These are phyloP conservation scores for Umbelopsis isabellina DNA, from an alignment of 192 early-diverging fungal genomes.

Conservation along the genomic window DNA sequence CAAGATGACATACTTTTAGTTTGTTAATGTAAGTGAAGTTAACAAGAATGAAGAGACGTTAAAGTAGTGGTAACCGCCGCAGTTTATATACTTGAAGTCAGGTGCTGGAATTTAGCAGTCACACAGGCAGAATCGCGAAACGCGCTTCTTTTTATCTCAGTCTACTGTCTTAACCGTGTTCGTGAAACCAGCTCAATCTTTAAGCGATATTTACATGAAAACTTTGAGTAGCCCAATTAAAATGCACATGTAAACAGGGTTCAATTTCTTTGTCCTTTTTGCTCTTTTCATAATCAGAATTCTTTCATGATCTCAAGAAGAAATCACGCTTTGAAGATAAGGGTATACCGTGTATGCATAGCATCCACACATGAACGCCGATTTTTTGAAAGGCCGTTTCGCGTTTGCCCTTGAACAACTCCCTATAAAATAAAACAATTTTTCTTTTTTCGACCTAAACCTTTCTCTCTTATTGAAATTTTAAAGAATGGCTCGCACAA, in stretches of 20 bases:
- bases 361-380: too few relatives aligned
- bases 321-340: background rate
- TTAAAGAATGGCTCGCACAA: slow-evolving; percentile 59
- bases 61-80: background rate
- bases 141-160: background rate
- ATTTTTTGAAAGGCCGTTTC: background rate
- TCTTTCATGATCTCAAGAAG: too few relatives aligned
- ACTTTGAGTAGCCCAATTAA: too few relatives aligned
- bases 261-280: too few relatives aligned
- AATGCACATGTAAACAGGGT: too few relatives aligned
- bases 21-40: slow-evolving; percentile 11
- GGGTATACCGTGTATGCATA: too few relatives aligned
- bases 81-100: background rate
- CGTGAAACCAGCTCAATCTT: too few relatives aligned
- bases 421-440: background rate
- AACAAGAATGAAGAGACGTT: background rate
- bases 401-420: background rate
- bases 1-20: slow-evolving; percentile 16
- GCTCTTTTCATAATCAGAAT: too few relatives aligned
- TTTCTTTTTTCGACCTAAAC: background rate
- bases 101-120: slow-evolving; percentile 1
- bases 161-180: too few relatives aligned
- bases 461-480: too few relatives aligned
- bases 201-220: too few relatives aligned
- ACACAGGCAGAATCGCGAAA: background rate